Percentiles rank a stretch among this genome's conserved stretches.
Conservation (phyloP, 1,284 basidiomycete species). For the Cerrena zonata region DNA sequence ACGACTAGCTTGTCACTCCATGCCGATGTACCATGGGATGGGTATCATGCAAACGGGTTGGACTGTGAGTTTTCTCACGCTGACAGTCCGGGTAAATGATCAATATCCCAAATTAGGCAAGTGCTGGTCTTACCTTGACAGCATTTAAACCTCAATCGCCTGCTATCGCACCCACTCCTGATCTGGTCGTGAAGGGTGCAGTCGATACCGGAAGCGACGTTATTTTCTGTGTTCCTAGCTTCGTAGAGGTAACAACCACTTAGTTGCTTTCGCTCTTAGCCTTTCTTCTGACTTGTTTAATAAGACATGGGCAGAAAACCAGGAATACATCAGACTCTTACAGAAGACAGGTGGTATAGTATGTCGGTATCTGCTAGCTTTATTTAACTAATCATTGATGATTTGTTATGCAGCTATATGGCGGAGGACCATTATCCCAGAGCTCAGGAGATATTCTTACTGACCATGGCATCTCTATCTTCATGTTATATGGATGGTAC, state of each 20-base stretch:
- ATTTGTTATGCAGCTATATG: conserved; percentile 15
- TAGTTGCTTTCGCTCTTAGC: not conserved
- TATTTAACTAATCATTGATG: not conserved
- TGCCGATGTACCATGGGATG: conserved; percentile 24
- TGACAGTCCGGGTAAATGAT: not conserved
- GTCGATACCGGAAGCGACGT: conserved; percentile 12
- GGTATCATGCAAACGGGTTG: conserved; percentile 16
- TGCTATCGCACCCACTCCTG: conserved; percentile 16
- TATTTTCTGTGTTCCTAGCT: conserved; percentile 20
- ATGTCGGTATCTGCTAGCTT: not conserved
- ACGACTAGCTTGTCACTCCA: conserved; percentile 15
- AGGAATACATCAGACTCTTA: conserved; percentile 3
- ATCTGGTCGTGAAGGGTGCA: conserved; percentile 12
- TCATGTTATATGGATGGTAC: conserved; percentile 16
- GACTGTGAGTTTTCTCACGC: conserved; percentile 12
- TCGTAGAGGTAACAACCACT: conserved; percentile 12
- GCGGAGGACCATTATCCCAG: conserved; percentile 17
- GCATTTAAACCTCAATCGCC: conserved; percentile 17
- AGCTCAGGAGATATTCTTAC: conserved; percentile 13
- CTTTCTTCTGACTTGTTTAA: not conserved
- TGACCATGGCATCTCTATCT: conserved; percentile 10
- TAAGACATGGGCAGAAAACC: conserved; percentile 8
- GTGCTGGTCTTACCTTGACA: conserved; percentile 6
- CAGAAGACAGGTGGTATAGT: conserved; percentile 15
- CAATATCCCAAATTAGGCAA: not conserved